phyloP scores from a whole-genome alignment of 345 rosid species.

The Leavenworthia alabamica region DNA sequence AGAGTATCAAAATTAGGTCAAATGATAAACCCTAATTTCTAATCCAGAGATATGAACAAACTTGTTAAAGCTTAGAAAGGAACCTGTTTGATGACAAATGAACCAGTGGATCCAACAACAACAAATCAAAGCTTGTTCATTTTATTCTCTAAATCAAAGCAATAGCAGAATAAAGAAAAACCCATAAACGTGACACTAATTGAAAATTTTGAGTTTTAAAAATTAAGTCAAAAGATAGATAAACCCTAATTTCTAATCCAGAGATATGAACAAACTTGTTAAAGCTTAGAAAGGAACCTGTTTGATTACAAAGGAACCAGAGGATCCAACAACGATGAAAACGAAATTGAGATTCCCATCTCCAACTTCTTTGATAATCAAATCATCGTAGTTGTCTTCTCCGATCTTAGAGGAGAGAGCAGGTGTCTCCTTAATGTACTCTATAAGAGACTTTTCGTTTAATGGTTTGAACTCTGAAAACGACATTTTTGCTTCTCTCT shows the following conservation, averaged over 20 bases:
- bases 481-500: constrained; percentile 35
- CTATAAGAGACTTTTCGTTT: constrained; percentile 63
- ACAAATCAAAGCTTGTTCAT: background rate
- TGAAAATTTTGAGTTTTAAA: background rate
- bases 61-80: too few relatives aligned
- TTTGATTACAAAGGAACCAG: constrained; percentile 80
- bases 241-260: constrained; percentile 19
- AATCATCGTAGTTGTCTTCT: constrained; percentile 40
- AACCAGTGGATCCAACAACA: constrained; percentile 53
- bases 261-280: too few relatives aligned
- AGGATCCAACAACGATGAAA: constrained; percentile 53
- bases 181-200: background rate
- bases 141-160: background rate
- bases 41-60: too few relatives aligned
- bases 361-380: constrained; percentile 81
- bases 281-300: constrained; percentile 57
- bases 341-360: constrained; percentile 96
- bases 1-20: background rate
- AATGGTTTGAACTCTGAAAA: constrained; percentile 62
- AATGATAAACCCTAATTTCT: constrained; percentile 21
- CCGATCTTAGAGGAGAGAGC: constrained; percentile 59
- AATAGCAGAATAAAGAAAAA: background rate
- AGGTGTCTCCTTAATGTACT: constrained; percentile 72
- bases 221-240: constrained; percentile 4
- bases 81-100: constrained; percentile 90